A percentile compares a stretch with the other conserved stretches of the same genome.
Conservation (phyloP, 306 rosid genomes). For the Quercus glauca region DNA sequence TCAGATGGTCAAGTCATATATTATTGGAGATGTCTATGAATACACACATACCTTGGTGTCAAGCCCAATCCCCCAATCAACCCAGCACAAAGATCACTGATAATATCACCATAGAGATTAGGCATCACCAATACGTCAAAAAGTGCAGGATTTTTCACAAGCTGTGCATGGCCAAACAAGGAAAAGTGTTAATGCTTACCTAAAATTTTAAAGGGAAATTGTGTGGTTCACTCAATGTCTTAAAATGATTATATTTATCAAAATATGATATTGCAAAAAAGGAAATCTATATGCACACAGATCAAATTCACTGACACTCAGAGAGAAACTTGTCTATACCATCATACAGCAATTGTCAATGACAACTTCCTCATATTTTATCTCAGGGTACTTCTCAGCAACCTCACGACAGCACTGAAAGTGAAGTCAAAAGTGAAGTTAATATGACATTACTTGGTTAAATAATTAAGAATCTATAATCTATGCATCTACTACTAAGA, state of each 20-base stretch:
- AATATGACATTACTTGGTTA: constrained; percentile 7
- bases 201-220: neutral
- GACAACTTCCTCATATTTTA: constrained; percentile 90
- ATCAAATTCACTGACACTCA: constrained; percentile 22
- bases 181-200: constrained; percentile 3
- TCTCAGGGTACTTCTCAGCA: constrained; percentile 96
- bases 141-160: constrained; percentile 95
- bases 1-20: constrained; percentile 26
- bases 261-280: neutral
- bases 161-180: constrained; percentile 46
- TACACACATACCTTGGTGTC: constrained; percentile 74
- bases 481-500: constrained; percentile 14
- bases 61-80: constrained; percentile 96
- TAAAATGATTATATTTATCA: neutral
- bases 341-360: constrained; percentile 99
- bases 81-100: constrained; percentile 99
- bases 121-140: constrained; percentile 99
- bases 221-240: neutral
- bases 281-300: constrained; percentile 20
- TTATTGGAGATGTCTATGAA: constrained; percentile 3
- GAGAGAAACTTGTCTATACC: constrained; percentile 42
- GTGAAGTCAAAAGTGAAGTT: constrained; percentile 18
- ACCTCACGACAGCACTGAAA: constrained; percentile 97
- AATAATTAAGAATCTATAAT: neutral
- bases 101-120: constrained; percentile 96